These are phyloP conservation scores for Trifolium subterraneum DNA, from an alignment of 306 rosid species.

Conservation along the genomic window DNA sequence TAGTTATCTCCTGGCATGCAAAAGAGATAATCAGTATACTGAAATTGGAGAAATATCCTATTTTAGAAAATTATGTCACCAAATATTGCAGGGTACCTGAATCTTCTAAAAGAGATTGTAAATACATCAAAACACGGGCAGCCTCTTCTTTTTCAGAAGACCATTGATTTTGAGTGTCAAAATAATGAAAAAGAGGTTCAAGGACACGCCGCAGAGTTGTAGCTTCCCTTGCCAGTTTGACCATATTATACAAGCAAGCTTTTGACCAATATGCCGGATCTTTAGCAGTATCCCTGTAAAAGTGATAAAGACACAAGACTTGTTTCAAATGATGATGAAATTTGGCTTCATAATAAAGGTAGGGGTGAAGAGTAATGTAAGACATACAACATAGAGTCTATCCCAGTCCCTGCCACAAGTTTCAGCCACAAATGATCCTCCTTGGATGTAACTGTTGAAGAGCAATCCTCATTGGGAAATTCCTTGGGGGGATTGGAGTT, in stretches of 20 bases:
- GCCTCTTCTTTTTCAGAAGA: slow-evolving; percentile 79
- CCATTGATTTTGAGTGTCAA: slow-evolving; percentile 83
- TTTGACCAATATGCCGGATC: slow-evolving; percentile 90
- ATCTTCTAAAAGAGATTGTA: slow-evolving; percentile 78
- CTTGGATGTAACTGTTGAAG: slow-evolving; percentile 49
- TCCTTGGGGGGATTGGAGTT: slow-evolving; percentile 46
- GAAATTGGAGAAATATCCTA: slow-evolving; percentile 1
- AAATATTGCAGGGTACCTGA: slow-evolving; percentile 66
- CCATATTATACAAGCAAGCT: slow-evolving; percentile 81
- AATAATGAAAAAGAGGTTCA: slow-evolving; percentile 87
- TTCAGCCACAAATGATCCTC: slow-evolving; percentile 52
- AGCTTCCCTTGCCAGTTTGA: slow-evolving; percentile 80
- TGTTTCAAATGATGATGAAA: slow-evolving; percentile 33
- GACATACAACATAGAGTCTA: slow-evolving; percentile 62
- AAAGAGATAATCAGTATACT: slow-evolving; percentile 34
- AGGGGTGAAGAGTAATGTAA: slow-evolving; percentile 28
- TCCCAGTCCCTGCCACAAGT: slow-evolving; percentile 48
- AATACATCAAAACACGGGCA: slow-evolving; percentile 62
- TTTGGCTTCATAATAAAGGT: slow-evolving; percentile 32
- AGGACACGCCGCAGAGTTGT: slow-evolving; percentile 81
- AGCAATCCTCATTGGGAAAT: slow-evolving; percentile 50
- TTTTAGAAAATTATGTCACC: slow-evolving; percentile 1
- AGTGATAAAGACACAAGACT: slow-evolving; percentile 37
- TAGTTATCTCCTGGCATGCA: slow-evolving; percentile 75
- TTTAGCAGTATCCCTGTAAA: slow-evolving; percentile 66